phyloP scores from a whole-genome alignment of 371 early-diverging fungal species.

The Nematocida sp. region DNA sequence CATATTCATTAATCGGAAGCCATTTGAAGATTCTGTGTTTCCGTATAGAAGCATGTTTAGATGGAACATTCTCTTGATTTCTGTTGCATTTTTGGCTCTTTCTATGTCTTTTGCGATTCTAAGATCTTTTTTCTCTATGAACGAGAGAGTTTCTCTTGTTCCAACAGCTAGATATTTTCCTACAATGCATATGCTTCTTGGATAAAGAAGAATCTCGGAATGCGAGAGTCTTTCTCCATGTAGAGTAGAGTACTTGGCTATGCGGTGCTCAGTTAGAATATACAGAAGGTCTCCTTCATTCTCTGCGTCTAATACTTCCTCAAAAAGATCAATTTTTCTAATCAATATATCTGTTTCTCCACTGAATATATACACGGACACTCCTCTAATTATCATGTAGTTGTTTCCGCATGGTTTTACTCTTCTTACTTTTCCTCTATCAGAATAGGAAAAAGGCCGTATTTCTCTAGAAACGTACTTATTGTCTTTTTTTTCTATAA shows the following conservation, averaged over 20 bases:
- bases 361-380: not conserved
- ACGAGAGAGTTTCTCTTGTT: not conserved
- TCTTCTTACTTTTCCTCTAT: too few species aligned
- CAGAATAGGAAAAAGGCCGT: too few species aligned
- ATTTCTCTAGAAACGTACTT: too few species aligned
- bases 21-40: slow-evolving; percentile 11
- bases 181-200: not conserved
- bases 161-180: not conserved
- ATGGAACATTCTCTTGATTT: not conserved
- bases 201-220: slow-evolving; percentile 22
- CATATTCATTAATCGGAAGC: slow-evolving; percentile 21
- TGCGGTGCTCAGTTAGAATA: slow-evolving; percentile 11
- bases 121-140: slow-evolving; percentile 4
- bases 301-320: not conserved
- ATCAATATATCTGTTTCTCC: not conserved
- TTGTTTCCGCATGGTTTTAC: too few species aligned
- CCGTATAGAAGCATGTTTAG: slow-evolving; percentile 24
- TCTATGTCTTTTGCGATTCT: not conserved
- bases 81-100: slow-evolving; percentile 1
- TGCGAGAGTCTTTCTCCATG: not conserved
- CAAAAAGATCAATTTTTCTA: not conserved
- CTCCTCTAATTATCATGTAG: not conserved
- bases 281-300: not conserved
- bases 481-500: too few species aligned
- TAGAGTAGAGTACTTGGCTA: slow-evolving; percentile 35